These are phyloP conservation scores for Lachancea fermentati DNA, from an alignment of 805 yeast species.

Conservation along the genomic window DNA sequence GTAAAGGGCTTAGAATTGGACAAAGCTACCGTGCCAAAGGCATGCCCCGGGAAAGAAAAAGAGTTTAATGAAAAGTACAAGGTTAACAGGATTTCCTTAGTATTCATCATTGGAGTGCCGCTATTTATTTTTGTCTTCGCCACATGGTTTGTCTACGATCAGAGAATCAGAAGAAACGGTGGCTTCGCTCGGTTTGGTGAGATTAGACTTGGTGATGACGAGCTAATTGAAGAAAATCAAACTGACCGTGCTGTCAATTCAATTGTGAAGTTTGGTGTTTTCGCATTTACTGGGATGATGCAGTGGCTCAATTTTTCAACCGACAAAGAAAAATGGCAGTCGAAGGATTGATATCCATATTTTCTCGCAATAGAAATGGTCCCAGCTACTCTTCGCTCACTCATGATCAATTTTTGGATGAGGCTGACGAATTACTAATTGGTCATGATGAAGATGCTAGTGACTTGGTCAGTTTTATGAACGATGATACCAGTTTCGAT, in stretches of 20 bases:
- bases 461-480: constrained; percentile 40
- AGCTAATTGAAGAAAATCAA: constrained; percentile 54
- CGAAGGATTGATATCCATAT: constrained; percentile 20
- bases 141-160: constrained; percentile 72
- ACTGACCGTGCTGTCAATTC: constrained; percentile 55
- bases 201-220: constrained; percentile 76
- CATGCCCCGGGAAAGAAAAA: constrained; percentile 85
- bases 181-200: constrained; percentile 77
- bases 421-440: constrained; percentile 32
- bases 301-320: constrained; percentile 18
- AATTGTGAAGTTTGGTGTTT: constrained; percentile 54
- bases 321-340: constrained; percentile 13
- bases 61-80: constrained; percentile 51
- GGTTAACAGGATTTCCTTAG: constrained; percentile 50
- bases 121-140: constrained; percentile 43
- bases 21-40: constrained; percentile 45
- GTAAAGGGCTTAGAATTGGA: constrained; percentile 73
- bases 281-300: constrained; percentile 37
- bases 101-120: constrained; percentile 54
- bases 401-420: constrained; percentile 33
- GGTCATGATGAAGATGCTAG: constrained; percentile 46
- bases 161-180: constrained; percentile 74
- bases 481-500: constrained; percentile 32
- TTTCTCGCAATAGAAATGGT: constrained; percentile 24
- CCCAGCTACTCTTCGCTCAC: constrained; percentile 31